Evolutionary conservation across 2,329 filamentous ascomycete species (phyloP).

Genomic region (Xylaria sp.): DNA sequence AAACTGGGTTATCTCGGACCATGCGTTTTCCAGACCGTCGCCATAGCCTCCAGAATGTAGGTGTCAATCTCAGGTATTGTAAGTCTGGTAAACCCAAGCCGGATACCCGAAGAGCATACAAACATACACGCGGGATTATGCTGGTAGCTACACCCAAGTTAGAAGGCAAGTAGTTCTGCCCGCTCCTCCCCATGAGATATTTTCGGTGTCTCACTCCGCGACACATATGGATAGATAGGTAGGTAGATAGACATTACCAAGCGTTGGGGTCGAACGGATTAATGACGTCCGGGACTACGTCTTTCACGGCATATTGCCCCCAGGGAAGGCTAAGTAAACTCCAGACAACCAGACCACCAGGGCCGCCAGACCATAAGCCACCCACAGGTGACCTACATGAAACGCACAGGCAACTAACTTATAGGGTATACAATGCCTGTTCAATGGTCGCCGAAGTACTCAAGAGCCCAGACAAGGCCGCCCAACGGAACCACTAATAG

Average conservation of each 20-base stretch:
- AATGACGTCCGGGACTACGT: conserved; percentile 2
- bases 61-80: not conserved
- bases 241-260: not conserved
- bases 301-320: not conserved
- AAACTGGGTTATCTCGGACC: not conserved
- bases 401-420: conserved; percentile 11
- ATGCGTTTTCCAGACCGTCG: not conserved
- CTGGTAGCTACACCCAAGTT: too few relatives aligned
- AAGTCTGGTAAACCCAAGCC: not conserved
- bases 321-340: not conserved
- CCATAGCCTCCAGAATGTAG: not conserved
- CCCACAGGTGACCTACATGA: conserved; percentile 25
- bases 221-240: too few relatives aligned
- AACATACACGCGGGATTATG: not conserved
- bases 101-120: not conserved
- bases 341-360: not conserved
- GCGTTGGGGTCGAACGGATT: not conserved
- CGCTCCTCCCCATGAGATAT: too few relatives aligned
- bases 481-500: conserved; percentile 1
- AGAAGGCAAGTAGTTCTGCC: too few relatives aligned
- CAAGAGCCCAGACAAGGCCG: conserved; percentile 15
- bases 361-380: conserved; percentile 20
- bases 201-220: too few relatives aligned
- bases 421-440: conserved; percentile 4
- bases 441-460: conserved; percentile 24